Evolutionary conservation across 1,284 basidiomycete genomes (phyloP).

Genomic region (Trichosporon sp.): DNA sequence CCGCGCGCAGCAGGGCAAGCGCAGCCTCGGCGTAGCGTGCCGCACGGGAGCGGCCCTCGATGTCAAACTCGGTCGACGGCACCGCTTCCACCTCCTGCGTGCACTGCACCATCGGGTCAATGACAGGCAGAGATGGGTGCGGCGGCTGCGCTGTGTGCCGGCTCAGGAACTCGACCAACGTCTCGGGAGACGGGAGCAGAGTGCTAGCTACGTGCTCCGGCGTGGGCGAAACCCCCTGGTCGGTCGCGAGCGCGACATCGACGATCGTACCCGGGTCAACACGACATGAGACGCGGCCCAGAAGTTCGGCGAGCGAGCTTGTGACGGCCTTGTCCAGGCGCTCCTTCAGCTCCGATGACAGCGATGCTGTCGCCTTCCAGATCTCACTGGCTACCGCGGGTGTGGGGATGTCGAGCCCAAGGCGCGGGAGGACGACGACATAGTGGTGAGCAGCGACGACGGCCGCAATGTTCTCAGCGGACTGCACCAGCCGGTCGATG

Average conservation of each 20-base stretch:
- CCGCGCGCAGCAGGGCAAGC: constrained; percentile 64
- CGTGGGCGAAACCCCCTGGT: constrained; percentile 29
- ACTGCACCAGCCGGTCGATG: constrained; percentile 35
- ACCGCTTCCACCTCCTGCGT: constrained; percentile 22
- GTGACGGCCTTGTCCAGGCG: constrained; percentile 33
- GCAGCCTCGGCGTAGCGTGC: constrained; percentile 68
- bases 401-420: constrained; percentile 21
- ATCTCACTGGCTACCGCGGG: constrained; percentile 28
- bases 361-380: constrained; percentile 31
- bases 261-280: constrained; percentile 44
- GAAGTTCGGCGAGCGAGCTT: constrained; percentile 36
- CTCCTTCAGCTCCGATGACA: constrained; percentile 30
- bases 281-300: constrained; percentile 36
- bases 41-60: constrained; percentile 59
- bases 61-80: constrained; percentile 56
- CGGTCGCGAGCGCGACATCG: constrained; percentile 47
- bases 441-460: constrained; percentile 49
- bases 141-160: constrained; percentile 57
- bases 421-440: constrained; percentile 39
- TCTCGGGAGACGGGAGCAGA: constrained; percentile 37
- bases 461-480: constrained; percentile 40
- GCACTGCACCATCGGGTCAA: constrained; percentile 60
- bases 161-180: constrained; percentile 31
- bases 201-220: constrained; percentile 30
- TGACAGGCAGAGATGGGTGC: constrained; percentile 65